These are phyloP conservation scores for Ceratobasidium sp. DNA, from an alignment of 1,284 basidiomycete species.

Conservation along the genomic window DNA sequence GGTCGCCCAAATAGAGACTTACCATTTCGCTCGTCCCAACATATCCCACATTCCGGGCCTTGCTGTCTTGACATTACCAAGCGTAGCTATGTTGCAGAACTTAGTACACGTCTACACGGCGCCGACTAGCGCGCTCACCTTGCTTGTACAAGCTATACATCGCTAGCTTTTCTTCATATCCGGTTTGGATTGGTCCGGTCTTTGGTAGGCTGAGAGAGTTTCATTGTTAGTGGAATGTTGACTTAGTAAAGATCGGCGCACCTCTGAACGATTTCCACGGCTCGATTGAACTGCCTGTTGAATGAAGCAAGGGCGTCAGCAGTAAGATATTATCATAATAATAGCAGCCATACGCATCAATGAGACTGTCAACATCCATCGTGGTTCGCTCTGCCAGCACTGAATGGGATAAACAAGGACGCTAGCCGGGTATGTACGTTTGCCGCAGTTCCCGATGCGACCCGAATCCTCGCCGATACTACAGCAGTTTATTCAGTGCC, in stretches of 20 bases:
- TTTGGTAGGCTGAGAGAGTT: constrained; percentile 75
- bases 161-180: constrained; percentile 94
- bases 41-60: constrained; percentile 94
- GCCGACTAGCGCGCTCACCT: constrained; percentile 66
- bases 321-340: neutral
- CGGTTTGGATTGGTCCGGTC: constrained; percentile 95
- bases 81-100: constrained; percentile 73
- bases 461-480: neutral
- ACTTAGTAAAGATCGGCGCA: constrained; percentile 42
- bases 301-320: constrained; percentile 3
- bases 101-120: constrained; percentile 47
- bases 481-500: neutral
- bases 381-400: constrained; percentile 22
- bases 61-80: constrained; percentile 84
- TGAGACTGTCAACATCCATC: constrained; percentile 46
- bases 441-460: neutral
- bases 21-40: constrained; percentile 96
- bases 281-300: constrained; percentile 85
- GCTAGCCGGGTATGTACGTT: constrained; percentile 10
- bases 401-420: neutral
- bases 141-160: constrained; percentile 97
- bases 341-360: constrained; percentile 46
- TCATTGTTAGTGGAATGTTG: neutral
- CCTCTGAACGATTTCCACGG: constrained; percentile 93
- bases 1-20: constrained; percentile 49